Conservation (phyloP, 805 yeast species). For the Candida bentonensis region DNA sequence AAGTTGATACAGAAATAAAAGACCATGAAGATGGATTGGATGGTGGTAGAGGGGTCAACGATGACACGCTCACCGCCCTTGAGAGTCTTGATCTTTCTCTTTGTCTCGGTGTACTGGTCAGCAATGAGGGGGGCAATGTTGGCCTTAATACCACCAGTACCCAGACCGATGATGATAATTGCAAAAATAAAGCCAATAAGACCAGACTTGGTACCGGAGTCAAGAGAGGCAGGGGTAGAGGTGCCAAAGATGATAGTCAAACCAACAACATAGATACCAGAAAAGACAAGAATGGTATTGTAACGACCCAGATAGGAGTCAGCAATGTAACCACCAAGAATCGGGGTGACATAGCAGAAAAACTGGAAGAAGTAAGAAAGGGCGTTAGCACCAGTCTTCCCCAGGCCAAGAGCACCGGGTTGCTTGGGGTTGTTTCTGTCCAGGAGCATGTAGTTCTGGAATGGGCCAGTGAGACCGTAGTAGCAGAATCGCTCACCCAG, state of each 20-base stretch:
- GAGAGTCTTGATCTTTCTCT: slow-evolving; percentile 42
- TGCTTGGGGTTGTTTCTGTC: slow-evolving; percentile 23
- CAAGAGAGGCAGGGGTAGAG: slow-evolving; percentile 46
- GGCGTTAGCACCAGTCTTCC: slow-evolving; percentile 53
- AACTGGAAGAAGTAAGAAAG: slow-evolving; percentile 64
- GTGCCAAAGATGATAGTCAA: slow-evolving; percentile 54
- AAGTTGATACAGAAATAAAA: slow-evolving; percentile 66
- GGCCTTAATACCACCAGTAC: slow-evolving; percentile 72
- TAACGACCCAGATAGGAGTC: slow-evolving; percentile 65
- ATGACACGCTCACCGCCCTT: slow-evolving; percentile 55
- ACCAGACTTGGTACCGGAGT: slow-evolving; percentile 29
- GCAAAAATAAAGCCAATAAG: slow-evolving; percentile 49
- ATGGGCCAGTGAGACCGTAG: slow-evolving; percentile 64
- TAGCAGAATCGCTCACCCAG: slow-evolving; percentile 71
- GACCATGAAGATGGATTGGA: slow-evolving; percentile 61
- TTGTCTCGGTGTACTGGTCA: slow-evolving; percentile 51
- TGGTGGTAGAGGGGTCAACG: slow-evolving; percentile 53
- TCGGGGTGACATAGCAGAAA: slow-evolving; percentile 72
- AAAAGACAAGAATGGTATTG: slow-evolving; percentile 49
- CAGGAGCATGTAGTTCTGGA: slow-evolving; percentile 64
- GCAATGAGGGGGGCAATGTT: slow-evolving; percentile 66
- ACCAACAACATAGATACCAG: slow-evolving; percentile 46
- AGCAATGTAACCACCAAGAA: slow-evolving; percentile 61
- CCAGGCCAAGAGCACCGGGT: slow-evolving; percentile 45
- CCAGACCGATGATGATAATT: slow-evolving; percentile 51